These are phyloP conservation scores for Leptodermis oblonga DNA, from an alignment of 257 asterid genomes.

Conservation along the genomic window DNA sequence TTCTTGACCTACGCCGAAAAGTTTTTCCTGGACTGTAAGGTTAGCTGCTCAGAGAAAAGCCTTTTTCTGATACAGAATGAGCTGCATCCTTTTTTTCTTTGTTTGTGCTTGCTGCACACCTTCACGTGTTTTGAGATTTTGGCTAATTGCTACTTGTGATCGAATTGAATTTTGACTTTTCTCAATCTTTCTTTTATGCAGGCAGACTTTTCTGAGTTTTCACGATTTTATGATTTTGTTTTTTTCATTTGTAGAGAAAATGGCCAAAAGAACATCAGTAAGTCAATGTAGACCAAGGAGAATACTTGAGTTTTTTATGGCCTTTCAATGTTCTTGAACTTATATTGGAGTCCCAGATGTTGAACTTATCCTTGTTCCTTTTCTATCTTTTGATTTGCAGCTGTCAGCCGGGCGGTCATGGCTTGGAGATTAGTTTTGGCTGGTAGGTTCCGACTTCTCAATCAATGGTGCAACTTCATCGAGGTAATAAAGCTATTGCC, in stretches of 20 bases:
- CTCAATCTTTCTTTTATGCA: slow-evolving; percentile 25
- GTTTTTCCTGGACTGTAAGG: not conserved
- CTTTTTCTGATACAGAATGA: not conserved
- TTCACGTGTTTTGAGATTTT: not conserved
- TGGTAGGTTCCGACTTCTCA: slow-evolving; percentile 84
- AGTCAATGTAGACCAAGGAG: slow-evolving; percentile 25
- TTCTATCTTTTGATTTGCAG: slow-evolving; percentile 35
- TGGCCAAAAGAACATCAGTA: slow-evolving; percentile 87
- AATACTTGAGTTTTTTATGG: not conserved
- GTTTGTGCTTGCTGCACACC: not conserved
- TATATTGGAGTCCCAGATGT: not conserved
- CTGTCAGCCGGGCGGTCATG: slow-evolving; percentile 82
- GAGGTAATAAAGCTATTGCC: slow-evolving; percentile 47
- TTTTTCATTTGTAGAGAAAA: slow-evolving; percentile 95
- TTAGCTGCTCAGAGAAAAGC: not conserved
- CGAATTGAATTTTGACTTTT: not conserved
- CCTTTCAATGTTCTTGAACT: slow-evolving; percentile 2
- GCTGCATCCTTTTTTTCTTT: not conserved
- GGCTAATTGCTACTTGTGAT: not conserved
- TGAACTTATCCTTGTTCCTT: not conserved
- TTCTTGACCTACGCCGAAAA: slow-evolving; percentile 1
- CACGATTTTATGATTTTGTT: slow-evolving; percentile 80
- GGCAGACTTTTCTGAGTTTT: slow-evolving; percentile 78
- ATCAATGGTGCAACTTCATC: slow-evolving; percentile 85
- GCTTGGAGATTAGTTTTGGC: slow-evolving; percentile 89